phyloP scores from a whole-genome alignment of 768 basidiomycete species.

The Pulveroboletus sp. region DNA sequence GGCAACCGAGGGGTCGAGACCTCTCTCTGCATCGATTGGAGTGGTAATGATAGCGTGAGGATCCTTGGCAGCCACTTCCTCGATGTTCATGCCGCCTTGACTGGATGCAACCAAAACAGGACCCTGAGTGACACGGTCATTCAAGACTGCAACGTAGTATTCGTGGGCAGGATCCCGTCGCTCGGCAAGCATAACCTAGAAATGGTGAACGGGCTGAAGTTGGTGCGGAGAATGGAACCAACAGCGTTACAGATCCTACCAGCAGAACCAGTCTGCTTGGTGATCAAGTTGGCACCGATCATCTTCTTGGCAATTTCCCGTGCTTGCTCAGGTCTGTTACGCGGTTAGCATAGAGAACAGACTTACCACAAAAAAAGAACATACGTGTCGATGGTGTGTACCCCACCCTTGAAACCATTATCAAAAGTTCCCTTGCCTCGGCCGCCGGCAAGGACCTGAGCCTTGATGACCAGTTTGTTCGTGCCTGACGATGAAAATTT shows the following conservation, averaged over 20 bases:
- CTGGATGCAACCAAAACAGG: slow-evolving; percentile 91
- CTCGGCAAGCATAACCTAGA: slow-evolving; percentile 95
- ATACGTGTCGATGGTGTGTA: slow-evolving; percentile 88
- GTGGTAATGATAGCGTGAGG: slow-evolving; percentile 94
- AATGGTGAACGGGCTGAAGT: slow-evolving; percentile 12
- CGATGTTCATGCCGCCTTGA: slow-evolving; percentile 99
- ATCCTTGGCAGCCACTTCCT: slow-evolving; percentile 96
- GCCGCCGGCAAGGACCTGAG: slow-evolving; percentile 97
- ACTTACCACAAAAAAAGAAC: slow-evolving; percentile 1
- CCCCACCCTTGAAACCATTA: slow-evolving; percentile 95
- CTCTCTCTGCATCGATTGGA: slow-evolving; percentile 80
- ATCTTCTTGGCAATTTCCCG: slow-evolving; percentile 85
- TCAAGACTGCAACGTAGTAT: slow-evolving; percentile 96
- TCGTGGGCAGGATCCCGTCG: slow-evolving; percentile 91
- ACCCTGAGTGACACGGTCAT: slow-evolving; percentile 85
- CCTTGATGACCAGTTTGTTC: slow-evolving; percentile 90
- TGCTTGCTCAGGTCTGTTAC: slow-evolving; percentile 75
- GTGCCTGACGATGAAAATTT: slow-evolving; percentile 43
- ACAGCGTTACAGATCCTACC: slow-evolving; percentile 96
- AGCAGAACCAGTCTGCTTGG: slow-evolving; percentile 93
- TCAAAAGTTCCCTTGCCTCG: slow-evolving; percentile 97
- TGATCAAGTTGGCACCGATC: slow-evolving; percentile 94
- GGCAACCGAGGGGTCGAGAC: slow-evolving; percentile 70
- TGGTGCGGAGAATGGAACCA: slow-evolving; percentile 26
- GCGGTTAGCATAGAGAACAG: slow-evolving; percentile 8